Percentiles rank a stretch among this genome's conserved stretches.
Conservation (phyloP, 1,284 basidiomycete genomes). For the Sutorius eximius region DNA sequence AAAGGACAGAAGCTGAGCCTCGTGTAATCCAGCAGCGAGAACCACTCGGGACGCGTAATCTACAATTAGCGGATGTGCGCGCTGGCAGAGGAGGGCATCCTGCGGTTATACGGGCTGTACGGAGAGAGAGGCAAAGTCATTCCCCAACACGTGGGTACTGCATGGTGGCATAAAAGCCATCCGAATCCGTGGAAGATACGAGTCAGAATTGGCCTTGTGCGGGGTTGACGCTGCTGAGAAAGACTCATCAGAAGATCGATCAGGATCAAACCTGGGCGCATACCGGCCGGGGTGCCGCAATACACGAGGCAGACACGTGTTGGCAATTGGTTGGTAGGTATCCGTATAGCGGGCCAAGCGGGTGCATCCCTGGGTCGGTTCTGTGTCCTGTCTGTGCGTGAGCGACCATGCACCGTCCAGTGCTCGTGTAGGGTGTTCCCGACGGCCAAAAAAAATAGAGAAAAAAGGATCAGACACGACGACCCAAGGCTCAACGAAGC, state of each 20-base stretch:
- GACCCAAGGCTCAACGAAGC: not conserved
- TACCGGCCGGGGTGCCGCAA: constrained; percentile 19
- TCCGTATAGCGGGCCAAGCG: not conserved
- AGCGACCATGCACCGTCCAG: too few relatives aligned
- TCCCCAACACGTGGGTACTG: constrained; percentile 25
- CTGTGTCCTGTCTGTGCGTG: too few relatives aligned
- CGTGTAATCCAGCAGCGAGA: constrained; percentile 29
- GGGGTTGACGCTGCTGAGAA: constrained; percentile 11
- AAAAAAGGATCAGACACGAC: not conserved
- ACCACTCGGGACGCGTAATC: constrained; percentile 16
- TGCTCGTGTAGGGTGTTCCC: too few relatives aligned
- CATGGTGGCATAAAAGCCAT: constrained; percentile 17
- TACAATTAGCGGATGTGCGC: constrained; percentile 9
- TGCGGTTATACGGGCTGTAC: constrained; percentile 5
- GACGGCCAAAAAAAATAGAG: too few relatives aligned
- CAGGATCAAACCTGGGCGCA: constrained; percentile 14
- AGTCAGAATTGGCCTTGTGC: constrained; percentile 5
- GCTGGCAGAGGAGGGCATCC: constrained; percentile 13
- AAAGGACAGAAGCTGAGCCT: constrained; percentile 17
- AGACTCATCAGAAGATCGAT: constrained; percentile 16
- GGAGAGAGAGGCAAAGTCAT: constrained; percentile 14
- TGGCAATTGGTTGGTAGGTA: constrained; percentile 6
- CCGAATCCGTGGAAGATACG: constrained; percentile 17
- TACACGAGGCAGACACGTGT: constrained; percentile 28
- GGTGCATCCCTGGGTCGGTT: too few relatives aligned